Evolutionary conservation across 257 asterid genomes (phyloP).

Genomic region (Solanum rostratum): DNA sequence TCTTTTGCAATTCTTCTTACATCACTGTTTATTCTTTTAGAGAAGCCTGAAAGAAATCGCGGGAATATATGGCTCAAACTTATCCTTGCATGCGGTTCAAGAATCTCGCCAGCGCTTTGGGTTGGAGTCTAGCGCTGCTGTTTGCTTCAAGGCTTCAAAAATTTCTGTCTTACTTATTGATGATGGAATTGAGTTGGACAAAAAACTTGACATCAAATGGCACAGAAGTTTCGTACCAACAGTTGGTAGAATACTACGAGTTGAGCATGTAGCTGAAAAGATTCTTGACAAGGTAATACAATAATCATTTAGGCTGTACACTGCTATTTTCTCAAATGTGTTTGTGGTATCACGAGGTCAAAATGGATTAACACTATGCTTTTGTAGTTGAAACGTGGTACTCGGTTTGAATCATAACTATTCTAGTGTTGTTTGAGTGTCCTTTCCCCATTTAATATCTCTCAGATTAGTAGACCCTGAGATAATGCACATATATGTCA

Average conservation of each 20-base stretch:
- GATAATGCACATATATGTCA: not conserved
- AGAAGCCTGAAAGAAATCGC: conserved; percentile 85
- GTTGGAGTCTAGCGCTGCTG: conserved; percentile 48
- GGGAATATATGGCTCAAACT: conserved; percentile 50
- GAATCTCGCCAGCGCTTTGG: conserved; percentile 49
- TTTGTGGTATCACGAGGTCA: not conserved
- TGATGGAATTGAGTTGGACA: conserved; percentile 68
- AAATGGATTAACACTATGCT: not conserved
- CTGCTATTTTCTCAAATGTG: not conserved
- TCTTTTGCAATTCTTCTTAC: not conserved
- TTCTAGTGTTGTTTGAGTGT: not conserved
- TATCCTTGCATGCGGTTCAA: conserved; percentile 59
- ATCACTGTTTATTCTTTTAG: conserved; percentile 12
- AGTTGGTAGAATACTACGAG: conserved; percentile 73
- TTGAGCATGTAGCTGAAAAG: conserved; percentile 67
- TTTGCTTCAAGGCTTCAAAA: conserved; percentile 59
- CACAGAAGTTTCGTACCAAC: conserved; percentile 48
- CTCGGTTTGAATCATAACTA: not conserved
- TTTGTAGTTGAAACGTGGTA: not conserved
- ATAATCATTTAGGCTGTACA: not conserved
- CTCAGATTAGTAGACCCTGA: not conserved
- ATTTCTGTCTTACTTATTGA: conserved; percentile 67
- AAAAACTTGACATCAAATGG: conserved; percentile 54
- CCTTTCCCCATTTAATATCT: not conserved
- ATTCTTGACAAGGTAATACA: conserved; percentile 62